Conservation (phyloP, 495 filamentous ascomycete genomes). For the Chaetomium cochliodes region DNA sequence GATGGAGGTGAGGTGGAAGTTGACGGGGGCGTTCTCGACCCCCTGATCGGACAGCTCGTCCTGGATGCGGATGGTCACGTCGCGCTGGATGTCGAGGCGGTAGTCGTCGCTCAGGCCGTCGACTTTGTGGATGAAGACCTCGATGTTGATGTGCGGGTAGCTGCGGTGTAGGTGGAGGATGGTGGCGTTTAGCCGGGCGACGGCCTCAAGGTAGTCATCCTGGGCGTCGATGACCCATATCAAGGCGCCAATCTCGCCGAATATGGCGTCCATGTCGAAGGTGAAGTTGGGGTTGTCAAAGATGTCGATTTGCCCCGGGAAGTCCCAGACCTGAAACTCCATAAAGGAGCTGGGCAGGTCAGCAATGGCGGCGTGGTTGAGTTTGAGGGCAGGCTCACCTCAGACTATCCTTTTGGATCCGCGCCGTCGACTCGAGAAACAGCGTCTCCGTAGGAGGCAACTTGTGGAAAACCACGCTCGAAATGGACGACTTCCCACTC, state of each 20-base stretch:
- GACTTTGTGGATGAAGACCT: conserved; percentile 98
- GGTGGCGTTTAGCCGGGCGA: conserved; percentile 79
- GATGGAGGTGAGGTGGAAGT: conserved; percentile 92
- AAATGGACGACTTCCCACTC: conserved; percentile 96
- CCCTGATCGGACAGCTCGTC: conserved; percentile 92
- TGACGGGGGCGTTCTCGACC: conserved; percentile 86
- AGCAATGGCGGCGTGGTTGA: conserved; percentile 15
- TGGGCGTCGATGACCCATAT: conserved; percentile 99
- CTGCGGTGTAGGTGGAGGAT: conserved; percentile 82
- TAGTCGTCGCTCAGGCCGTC: conserved; percentile 94
- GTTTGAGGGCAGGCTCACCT: conserved; percentile 54
- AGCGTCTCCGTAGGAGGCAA: conserved; percentile 92
- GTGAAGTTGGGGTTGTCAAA: conserved; percentile 63
- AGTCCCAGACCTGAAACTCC: conserved; percentile 98
- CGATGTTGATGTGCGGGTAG: conserved; percentile 90
- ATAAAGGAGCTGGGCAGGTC: conserved; percentile 75
- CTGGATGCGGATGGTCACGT: conserved; percentile 93
- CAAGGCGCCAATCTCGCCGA: conserved; percentile 85
- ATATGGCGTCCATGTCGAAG: conserved; percentile 86
- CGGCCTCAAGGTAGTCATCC: conserved; percentile 90
- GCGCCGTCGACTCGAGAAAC: conserved; percentile 89
- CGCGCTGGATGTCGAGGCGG: conserved; percentile 86
- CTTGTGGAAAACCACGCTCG: conserved; percentile 96
- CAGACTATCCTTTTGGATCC: conserved; percentile 88
- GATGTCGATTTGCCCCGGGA: conserved; percentile 90